Percentiles rank a stretch among this genome's conserved stretches.
Conservation (phyloP, 495 filamentous ascomycete species). For the Daldinia vernicosa region DNA sequence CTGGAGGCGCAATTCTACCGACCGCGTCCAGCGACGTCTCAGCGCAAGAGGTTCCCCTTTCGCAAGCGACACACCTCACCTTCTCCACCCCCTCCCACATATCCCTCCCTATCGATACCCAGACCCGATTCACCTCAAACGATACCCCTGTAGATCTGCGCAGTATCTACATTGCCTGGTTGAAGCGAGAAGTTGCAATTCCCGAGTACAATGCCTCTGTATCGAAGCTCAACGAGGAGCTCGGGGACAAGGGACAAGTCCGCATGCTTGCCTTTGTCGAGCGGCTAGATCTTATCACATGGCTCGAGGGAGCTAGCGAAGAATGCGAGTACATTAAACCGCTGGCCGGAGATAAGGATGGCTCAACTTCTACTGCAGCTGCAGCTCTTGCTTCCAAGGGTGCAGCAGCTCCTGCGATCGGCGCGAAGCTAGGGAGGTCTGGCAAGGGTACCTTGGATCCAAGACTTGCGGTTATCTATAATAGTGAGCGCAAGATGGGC, state of each 20-base stretch:
- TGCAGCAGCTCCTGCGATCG: conserved; percentile 59
- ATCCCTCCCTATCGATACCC: conserved; percentile 74
- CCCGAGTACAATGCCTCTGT: conserved; percentile 88
- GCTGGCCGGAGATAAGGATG: conserved; percentile 69
- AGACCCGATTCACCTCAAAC: conserved; percentile 82
- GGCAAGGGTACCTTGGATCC: conserved; percentile 76
- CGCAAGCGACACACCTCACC: conserved; percentile 81
- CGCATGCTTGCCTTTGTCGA: conserved; percentile 90
- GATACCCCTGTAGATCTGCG: conserved; percentile 83
- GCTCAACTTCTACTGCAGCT: conserved; percentile 56
- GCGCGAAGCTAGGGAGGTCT: conserved; percentile 53
- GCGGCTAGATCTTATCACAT: conserved; percentile 87
- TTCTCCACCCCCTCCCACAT: conserved; percentile 72
- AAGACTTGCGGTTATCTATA: conserved; percentile 85
- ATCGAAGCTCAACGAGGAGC: conserved; percentile 80
- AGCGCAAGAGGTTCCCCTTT: conserved; percentile 61
- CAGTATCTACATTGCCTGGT: conserved; percentile 93
- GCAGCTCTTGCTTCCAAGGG: conserved; percentile 59
- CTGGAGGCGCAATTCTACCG: conserved; percentile 69
- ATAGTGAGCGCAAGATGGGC: conserved; percentile 86
- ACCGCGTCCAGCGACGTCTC: conserved; percentile 69
- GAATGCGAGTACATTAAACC: conserved; percentile 92
- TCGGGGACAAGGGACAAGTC: conserved; percentile 70
- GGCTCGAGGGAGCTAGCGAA: conserved; percentile 88
- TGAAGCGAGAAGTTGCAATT: conserved; percentile 86